Evolutionary conservation across 768 basidiomycete species (phyloP).

Genomic region (Xanthoconium purpureum): DNA sequence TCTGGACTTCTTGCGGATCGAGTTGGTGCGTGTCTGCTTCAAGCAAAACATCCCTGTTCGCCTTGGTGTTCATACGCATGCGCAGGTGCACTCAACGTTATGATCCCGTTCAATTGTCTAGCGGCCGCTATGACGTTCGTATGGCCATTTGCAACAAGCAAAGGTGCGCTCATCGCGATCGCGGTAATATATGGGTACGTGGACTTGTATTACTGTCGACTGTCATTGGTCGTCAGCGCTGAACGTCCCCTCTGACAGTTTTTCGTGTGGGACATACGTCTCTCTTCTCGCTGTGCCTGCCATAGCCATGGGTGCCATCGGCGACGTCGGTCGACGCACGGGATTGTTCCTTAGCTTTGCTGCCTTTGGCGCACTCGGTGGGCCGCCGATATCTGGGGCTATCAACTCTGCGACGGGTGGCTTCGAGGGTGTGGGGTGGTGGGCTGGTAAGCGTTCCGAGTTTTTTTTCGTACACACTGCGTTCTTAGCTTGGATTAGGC

Average conservation of each 20-base stretch:
- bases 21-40: conserved; percentile 37
- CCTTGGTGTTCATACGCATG: background rate
- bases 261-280: conserved; percentile 61
- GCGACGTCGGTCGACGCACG: conserved; percentile 60
- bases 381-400: conserved; percentile 73
- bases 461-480: background rate
- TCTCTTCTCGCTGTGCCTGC: conserved; percentile 55
- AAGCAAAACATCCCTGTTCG: background rate
- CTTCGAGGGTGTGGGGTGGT: conserved; percentile 38
- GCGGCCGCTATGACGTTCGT: conserved; percentile 59
- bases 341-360: conserved; percentile 64
- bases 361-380: conserved; percentile 60
- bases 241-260: conserved; percentile 32
- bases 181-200: conserved; percentile 64
- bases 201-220: background rate
- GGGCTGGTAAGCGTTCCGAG: conserved; percentile 35
- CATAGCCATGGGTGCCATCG: conserved; percentile 55
- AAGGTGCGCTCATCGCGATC: conserved; percentile 48
- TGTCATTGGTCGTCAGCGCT: background rate
- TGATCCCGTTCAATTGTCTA: conserved; percentile 57
- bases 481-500: conserved; percentile 19
- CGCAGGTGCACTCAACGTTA: conserved; percentile 63
- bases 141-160: conserved; percentile 62
- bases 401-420: conserved; percentile 52
- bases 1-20: conserved; percentile 55